Percentiles rank a stretch among this genome's conserved stretches.
phyloP scores from a whole-genome alignment of 2,329 filamentous ascomycete species.

The Botrytis squamosa region DNA sequence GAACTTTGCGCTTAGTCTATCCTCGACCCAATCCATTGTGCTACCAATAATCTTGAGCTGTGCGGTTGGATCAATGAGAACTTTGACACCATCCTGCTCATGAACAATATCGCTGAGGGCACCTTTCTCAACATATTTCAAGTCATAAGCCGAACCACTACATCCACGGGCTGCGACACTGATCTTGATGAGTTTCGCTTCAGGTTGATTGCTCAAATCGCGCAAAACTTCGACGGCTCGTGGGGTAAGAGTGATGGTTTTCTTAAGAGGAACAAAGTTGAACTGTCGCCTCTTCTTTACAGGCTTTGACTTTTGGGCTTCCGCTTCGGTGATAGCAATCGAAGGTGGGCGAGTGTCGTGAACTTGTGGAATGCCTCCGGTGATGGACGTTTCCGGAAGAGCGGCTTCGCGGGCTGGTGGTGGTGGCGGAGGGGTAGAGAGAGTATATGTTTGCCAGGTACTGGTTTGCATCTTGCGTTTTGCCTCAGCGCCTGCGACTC shows the following conservation, averaged over 20 bases:
- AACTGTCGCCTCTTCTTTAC: constrained; percentile 52
- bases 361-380: constrained; percentile 44
- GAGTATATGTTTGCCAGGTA: constrained; percentile 59
- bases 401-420: constrained; percentile 55
- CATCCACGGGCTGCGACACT: constrained; percentile 93
- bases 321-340: constrained; percentile 56
- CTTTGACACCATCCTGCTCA: constrained; percentile 93
- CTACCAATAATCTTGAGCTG: constrained; percentile 97
- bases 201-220: constrained; percentile 74
- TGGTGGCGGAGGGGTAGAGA: constrained; percentile 44
- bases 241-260: constrained; percentile 82
- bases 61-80: constrained; percentile 95
- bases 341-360: constrained; percentile 50
- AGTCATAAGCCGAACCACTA: constrained; percentile 86
- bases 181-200: constrained; percentile 90
- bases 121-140: constrained; percentile 93
- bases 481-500: constrained; percentile 46
- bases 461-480: constrained; percentile 64
- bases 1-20: constrained; percentile 88
- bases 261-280: constrained; percentile 79
- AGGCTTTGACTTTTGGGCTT: constrained; percentile 65
- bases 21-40: constrained; percentile 99
- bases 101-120: constrained; percentile 87
- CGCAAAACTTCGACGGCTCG: constrained; percentile 77
- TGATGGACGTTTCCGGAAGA: constrained; percentile 61